These are phyloP conservation scores for Pichia sp. DNA, from an alignment of 1,139 yeast genomes.

Conservation along the genomic window DNA sequence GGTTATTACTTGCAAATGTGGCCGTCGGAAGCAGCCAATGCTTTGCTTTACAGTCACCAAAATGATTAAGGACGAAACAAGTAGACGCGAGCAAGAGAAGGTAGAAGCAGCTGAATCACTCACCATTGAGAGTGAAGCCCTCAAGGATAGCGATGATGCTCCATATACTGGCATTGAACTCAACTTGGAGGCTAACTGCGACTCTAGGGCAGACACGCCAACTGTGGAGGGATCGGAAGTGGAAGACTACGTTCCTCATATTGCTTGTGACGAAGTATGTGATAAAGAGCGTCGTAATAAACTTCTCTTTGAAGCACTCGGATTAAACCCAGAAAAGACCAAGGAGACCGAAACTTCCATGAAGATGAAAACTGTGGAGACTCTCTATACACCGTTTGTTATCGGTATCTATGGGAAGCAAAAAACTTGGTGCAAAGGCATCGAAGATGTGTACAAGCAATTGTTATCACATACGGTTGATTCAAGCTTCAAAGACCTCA, in stretches of 20 bases:
- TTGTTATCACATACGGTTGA: slow-evolving; percentile 8
- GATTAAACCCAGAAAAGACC: slow-evolving; percentile 10
- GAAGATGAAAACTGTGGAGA: slow-evolving; percentile 19
- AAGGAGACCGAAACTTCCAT: slow-evolving; percentile 11
- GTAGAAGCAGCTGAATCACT: background rate
- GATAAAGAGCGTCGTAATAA: slow-evolving; percentile 51
- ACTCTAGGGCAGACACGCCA: no score
- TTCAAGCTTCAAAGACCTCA: slow-evolving; percentile 3
- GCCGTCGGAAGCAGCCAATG: slow-evolving; percentile 38
- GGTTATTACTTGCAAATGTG: slow-evolving; percentile 55
- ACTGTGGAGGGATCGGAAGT: background rate
- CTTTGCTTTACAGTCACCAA: slow-evolving; percentile 37
- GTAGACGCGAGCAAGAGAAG: background rate
- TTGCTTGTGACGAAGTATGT: slow-evolving; percentile 64
- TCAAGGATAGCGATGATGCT: no score
- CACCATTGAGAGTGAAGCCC: no score
- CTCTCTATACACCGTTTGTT: slow-evolving; percentile 38
- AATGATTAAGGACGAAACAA: slow-evolving; percentile 12
- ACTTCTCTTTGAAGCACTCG: slow-evolving; percentile 57
- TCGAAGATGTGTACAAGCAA: slow-evolving; percentile 44
- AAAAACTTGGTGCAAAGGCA: slow-evolving; percentile 53
- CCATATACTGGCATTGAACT: background rate
- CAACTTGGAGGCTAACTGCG: no score
- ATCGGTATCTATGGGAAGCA: slow-evolving; percentile 44
- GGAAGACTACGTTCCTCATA: slow-evolving; percentile 1